Percentiles rank a stretch among this genome's conserved stretches.
Conservation (phyloP, 2,329 filamentous ascomycete species). For the Paraphoma sp. region DNA sequence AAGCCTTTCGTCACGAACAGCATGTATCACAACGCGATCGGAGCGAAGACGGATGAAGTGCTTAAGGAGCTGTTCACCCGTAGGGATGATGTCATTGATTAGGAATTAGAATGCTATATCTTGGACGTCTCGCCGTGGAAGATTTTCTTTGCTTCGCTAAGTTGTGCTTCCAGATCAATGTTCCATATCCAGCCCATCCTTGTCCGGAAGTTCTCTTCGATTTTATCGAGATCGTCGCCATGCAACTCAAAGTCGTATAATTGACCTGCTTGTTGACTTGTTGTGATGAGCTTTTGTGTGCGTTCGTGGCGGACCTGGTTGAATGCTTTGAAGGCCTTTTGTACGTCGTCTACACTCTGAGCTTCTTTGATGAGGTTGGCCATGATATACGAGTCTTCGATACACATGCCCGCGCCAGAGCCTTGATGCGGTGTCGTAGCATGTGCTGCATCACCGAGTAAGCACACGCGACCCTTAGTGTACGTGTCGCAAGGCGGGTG, state of each 20-base stretch:
- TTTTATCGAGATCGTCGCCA: conserved; percentile 48
- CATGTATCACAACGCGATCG: conserved; percentile 85
- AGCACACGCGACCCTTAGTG: conserved; percentile 52
- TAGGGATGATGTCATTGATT: conserved; percentile 72
- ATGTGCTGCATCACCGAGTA: conserved; percentile 65
- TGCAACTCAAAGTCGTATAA: conserved; percentile 50
- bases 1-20: conserved; percentile 86
- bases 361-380: conserved; percentile 37
- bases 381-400: conserved; percentile 59
- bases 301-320: conserved; percentile 37
- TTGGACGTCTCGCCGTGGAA: conserved; percentile 20
- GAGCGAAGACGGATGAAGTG: conserved; percentile 76
- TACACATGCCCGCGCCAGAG: conserved; percentile 62
- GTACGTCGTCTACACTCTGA: conserved; percentile 34
- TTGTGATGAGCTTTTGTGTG: conserved; percentile 36
- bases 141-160: conserved; percentile 39
- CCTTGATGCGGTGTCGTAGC: conserved; percentile 63
- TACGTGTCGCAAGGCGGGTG: conserved; percentile 57
- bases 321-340: conserved; percentile 40
- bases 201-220: conserved; percentile 37
- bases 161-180: conserved; percentile 44
- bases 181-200: conserved; percentile 53
- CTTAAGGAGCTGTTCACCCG: conserved; percentile 77
- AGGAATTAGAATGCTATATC: conserved; percentile 4
- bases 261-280: conserved; percentile 39